Evolutionary conservation across 352 stramenopile species (phyloP).

Genomic region (Pythium pyrilobum): DNA sequence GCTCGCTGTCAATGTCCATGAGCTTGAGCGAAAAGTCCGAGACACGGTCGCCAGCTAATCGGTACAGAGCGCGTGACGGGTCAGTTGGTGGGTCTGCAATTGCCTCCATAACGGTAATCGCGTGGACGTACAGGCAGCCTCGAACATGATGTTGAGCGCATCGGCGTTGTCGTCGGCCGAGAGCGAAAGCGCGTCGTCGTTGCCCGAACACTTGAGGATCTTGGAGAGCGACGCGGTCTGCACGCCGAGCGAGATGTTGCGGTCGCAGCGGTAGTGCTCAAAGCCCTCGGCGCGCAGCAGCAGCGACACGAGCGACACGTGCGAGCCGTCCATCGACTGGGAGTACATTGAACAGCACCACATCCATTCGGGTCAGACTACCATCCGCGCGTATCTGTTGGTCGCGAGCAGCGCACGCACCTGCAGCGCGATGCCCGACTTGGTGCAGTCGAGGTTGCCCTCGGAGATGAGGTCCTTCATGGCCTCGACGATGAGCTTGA

Average conservation of each 20-base stretch:
- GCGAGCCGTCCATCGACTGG: slow-evolving; percentile 99
- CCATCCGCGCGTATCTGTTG: no score
- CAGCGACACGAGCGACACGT: slow-evolving; percentile 97
- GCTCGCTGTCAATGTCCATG: slow-evolving; percentile 99
- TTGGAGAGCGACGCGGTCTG: slow-evolving; percentile 98
- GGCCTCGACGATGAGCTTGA: slow-evolving; percentile 99
- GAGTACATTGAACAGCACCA: no score
- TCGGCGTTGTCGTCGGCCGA: slow-evolving; percentile 98
- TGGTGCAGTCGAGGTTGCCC: slow-evolving; percentile 96
- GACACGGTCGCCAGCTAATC: slow-evolving; percentile 89
- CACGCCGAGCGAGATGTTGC: slow-evolving; percentile 95
- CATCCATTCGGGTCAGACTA: no score
- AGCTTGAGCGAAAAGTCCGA: slow-evolving; percentile 99
- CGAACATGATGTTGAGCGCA: slow-evolving; percentile 97
- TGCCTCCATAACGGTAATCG: slow-evolving; percentile 22
- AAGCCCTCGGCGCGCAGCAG: slow-evolving; percentile 93
- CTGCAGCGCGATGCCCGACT: slow-evolving; percentile 84
- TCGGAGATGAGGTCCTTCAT: slow-evolving; percentile 99
- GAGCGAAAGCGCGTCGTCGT: slow-evolving; percentile 97
- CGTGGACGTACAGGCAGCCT: slow-evolving; percentile 87
- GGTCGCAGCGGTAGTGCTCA: slow-evolving; percentile 98
- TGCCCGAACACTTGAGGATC: slow-evolving; percentile 99
- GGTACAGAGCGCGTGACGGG: not conserved
- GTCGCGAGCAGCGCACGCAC: no score
- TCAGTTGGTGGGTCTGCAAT: no score